Percentiles rank a stretch among this genome's conserved stretches.
phyloP scores from a whole-genome alignment of 306 rosid species.

The Quercus bicolor region DNA sequence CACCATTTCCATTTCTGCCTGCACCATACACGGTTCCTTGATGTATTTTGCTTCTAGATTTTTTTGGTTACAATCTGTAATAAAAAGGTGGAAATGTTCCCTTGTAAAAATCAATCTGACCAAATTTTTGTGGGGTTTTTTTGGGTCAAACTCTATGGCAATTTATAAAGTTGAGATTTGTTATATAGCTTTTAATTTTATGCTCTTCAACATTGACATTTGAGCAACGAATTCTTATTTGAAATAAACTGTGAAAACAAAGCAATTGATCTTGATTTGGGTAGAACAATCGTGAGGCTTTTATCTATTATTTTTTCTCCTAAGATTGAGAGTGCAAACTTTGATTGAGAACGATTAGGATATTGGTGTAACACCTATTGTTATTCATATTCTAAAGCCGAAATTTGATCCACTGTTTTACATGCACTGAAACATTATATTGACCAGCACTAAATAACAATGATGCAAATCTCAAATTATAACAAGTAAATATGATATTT shows the following conservation, averaged over 20 bases:
- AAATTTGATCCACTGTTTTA: too few relatives aligned
- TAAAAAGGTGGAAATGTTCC: not conserved
- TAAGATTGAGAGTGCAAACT: not conserved
- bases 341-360: not conserved
- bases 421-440: too few relatives aligned
- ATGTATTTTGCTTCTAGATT: too few relatives aligned
- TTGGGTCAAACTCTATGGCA: not conserved
- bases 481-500: too few relatives aligned
- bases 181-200: not conserved
- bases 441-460: too few relatives aligned
- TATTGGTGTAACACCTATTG: not conserved
- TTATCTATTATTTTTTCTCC: not conserved
- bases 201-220: not conserved
- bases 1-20: constrained; percentile 92
- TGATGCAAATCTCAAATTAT: too few relatives aligned
- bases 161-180: not conserved
- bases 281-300: not conserved
- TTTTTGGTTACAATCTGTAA: not conserved
- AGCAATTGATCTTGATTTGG: not conserved
- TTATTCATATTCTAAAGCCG: too few relatives aligned
- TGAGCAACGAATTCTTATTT: not conserved
- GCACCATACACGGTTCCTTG: constrained; percentile 36
- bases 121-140: too few relatives aligned
- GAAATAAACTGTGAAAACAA: not conserved
- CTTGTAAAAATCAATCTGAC: too few relatives aligned